phyloP scores from a whole-genome alignment of 495 filamentous ascomycete species.

The Lasiosphaeria miniovina region DNA sequence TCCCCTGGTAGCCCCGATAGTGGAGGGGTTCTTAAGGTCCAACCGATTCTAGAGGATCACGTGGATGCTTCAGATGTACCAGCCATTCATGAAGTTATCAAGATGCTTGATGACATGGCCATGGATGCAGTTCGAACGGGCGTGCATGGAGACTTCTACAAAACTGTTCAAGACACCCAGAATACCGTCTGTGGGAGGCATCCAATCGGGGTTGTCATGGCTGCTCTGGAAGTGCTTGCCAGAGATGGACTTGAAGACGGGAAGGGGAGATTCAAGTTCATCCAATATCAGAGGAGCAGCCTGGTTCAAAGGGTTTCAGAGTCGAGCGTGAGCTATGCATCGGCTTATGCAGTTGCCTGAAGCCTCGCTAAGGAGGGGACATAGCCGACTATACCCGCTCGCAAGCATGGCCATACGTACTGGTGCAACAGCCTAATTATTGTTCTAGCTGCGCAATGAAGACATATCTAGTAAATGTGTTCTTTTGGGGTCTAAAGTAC shows the following conservation, averaged over 20 bases:
- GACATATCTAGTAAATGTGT: no score
- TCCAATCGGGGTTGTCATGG: constrained; percentile 93
- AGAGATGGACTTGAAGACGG: constrained; percentile 34
- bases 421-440: no score
- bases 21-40: background rate
- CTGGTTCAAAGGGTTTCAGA: constrained; percentile 67
- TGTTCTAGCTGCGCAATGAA: no score
- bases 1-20: background rate
- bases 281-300: constrained; percentile 88
- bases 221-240: constrained; percentile 65
- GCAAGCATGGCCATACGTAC: no score
- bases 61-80: constrained; percentile 33
- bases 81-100: constrained; percentile 82
- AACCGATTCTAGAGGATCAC: background rate
- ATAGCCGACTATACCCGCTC: background rate
- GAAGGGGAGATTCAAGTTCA: constrained; percentile 72
- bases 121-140: constrained; percentile 83
- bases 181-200: constrained; percentile 97
- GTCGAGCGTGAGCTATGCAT: constrained; percentile 93
- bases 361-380: background rate
- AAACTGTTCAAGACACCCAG: constrained; percentile 64
- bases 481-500: no score
- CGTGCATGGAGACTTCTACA: constrained; percentile 62
- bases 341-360: constrained; percentile 67
- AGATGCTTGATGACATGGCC: constrained; percentile 70